Evolutionary conservation across 2,329 filamentous ascomycete species (phyloP), one percentile per base, ranked within the genome.

Genomic region (Talaromyces verruculosus): DNA sequence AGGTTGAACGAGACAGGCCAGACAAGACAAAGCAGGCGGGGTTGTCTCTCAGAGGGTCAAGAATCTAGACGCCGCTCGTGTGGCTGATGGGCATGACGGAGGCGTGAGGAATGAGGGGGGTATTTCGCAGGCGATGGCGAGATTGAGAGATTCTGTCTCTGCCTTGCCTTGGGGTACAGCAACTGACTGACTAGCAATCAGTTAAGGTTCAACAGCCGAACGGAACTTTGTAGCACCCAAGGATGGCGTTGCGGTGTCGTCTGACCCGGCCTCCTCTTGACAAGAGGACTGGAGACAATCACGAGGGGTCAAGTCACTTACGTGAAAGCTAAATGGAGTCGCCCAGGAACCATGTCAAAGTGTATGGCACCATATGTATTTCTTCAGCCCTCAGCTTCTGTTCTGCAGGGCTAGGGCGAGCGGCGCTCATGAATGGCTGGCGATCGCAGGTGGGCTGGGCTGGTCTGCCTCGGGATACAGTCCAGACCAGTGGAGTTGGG

Each of bases 71-170:
- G 58, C 41, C 33, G 64, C 28, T 35, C 55, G 57, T 58, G 55
- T 59, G 53, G 62, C 49, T 43, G 55, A 53, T 37, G 39, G 45
- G 37, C 65, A 63, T 66, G 59, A 63, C 60, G 64, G 59, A 58
- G 61, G 61, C 49, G 62, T 47, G 62, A 58, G 53, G 37, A 47
- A 43, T 53, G 45, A 41, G 61, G 37, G 37, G 61, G 25, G 7
- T 17, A 30, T 25, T 45, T 55, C 13, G n/a, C 61, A 35, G 39
- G 39, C 45, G 61, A 64, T 64, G 53, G 53, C 62, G 39, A 58
- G 35, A 35, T 58, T 37, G 25, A 43, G 28, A 55, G 53, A 37
- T 57, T 57, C 53, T 39, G 53, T 57, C 45, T 35, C 25, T 43
- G 22, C 39, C 28, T 61, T 35, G 49, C 49, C 17, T 33, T 45